Base-by-base conservation (phyloP, 169 alveolate species). In the Theileria orientalis region DNA sequence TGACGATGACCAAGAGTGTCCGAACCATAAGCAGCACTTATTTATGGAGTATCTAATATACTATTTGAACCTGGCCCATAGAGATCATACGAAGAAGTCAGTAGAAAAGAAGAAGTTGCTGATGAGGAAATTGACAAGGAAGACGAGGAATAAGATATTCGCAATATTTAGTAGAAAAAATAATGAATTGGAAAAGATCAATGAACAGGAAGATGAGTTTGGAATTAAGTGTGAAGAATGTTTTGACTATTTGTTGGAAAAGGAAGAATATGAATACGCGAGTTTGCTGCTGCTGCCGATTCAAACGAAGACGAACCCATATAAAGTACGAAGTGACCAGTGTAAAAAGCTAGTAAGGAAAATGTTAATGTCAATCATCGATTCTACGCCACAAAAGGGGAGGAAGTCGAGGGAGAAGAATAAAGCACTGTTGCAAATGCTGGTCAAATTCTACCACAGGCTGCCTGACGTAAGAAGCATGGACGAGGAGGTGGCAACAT, bases 291-390 rank as follows among this genome's bases (percentile, higher is more conserved):
- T 79, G 44, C 73, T 79, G 42, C 73, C 83, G 6, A 37, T 79
- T n/a, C 87, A 79, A 72, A 41, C 67, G 11, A 35, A 68, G 32
- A 62, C 83, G 19, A 75, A 69, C 56, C 87, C 87, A n/a, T 23
- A 27, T 23, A 33, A 54, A 8, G 83, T 73, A 27, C 30, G 87
- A 16, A 72, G 44, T 35, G 59, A n/a, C 21, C 69, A 71, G 47
- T 61, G 66, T 51, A 21, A 23, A 27, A 29, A 32, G 25, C 52
- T 79, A 37, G 25, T 79, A 21, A 68, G 44, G n/a, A 23, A 35
- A 42, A 25, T 79, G 27, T 70, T 69, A 19, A 33, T 7, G 21
- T 23, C 37, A 14, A 29, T 79, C 7, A 19, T 78, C 19, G 23
- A 19, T 0, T 33, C 35, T 6, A 19, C 44, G 44, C 44, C 5